Evolutionary conservation across 495 filamentous ascomycete species (phyloP), one percentile per base, ranked within the genome.

Genomic region (Amphirosellinia nigrospora): DNA sequence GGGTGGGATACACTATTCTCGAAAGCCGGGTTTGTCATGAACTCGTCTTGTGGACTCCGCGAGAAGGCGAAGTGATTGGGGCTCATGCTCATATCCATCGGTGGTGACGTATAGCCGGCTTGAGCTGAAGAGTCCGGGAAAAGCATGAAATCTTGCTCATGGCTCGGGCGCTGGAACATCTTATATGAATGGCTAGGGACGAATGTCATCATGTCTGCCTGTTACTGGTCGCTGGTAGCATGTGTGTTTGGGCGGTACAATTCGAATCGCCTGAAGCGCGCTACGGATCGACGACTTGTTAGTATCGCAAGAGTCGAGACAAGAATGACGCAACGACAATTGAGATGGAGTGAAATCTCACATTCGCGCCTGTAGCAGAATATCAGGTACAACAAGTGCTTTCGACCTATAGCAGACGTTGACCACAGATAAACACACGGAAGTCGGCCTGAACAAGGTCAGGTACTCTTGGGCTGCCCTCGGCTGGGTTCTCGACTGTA

Each of bases 71-170:
- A 79, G 56, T 75, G 73, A 72, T 79, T 80, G 55, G 82, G 80
- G 23, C 82, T 78, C 72, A 85, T 77, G 64, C 77, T 76, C 71
- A 83, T 73, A 39, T 84, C 82, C 68, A 85, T 75, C 16, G 77
- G 66, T 26, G 80, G 70, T 6, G 80, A 77, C 23, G 76, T 68
- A 67, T 77, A 84, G 64, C 72, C 68, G 46, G 66, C 62, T 56
- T 81, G 82, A 11, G 43, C 15, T 2, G 79, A 76, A 34, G 82
- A 76, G 38, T 84, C 82, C 48, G 83, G 79, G 72, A 82, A 85
- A 68, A 74, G 78, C 76, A 81, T 83, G 73, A 72, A 82, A 71
- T 79, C 81, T 38, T 80, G 68, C 64, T 81, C 77, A 52, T 69
- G 70, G 55, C 76, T 69, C 71, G 72, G 74, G 56, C 73, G 77